Conservation (phyloP, 1,284 basidiomycete species). For the Naganishia liquefaciens region DNA sequence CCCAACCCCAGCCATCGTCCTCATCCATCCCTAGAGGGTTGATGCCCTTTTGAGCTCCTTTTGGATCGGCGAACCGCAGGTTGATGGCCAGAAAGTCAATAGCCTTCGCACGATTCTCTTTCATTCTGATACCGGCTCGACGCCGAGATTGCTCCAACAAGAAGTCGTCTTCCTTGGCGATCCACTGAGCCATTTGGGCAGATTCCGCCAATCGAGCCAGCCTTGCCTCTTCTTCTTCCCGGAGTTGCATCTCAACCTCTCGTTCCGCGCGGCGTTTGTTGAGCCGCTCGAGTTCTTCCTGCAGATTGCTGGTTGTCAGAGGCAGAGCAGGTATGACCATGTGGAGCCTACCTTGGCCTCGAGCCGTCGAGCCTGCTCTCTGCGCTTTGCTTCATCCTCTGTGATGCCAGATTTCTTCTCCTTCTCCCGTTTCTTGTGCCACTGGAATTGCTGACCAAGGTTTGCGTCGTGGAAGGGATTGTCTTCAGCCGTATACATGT, state of each 20-base stretch:
- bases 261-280: constrained; percentile 87
- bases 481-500: constrained; percentile 85
- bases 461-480: constrained; percentile 98
- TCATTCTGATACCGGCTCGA: constrained; percentile 88
- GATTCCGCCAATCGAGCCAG: constrained; percentile 89
- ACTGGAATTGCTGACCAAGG: constrained; percentile 89
- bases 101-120: constrained; percentile 93
- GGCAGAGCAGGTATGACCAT: background rate
- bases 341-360: constrained; percentile 67
- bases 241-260: constrained; percentile 79
- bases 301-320: background rate
- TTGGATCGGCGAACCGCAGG: constrained; percentile 73
- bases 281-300: constrained; percentile 87
- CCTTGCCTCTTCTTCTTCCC: constrained; percentile 88
- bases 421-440: constrained; percentile 98
- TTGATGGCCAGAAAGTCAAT: constrained; percentile 93
- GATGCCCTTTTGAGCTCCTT: constrained; percentile 58
- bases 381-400: constrained; percentile 72
- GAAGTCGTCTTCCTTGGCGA: constrained; percentile 95
- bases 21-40: constrained; percentile 65
- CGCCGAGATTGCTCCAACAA: constrained; percentile 90
- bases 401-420: constrained; percentile 86
- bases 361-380: constrained; percentile 76
- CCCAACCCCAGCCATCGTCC: constrained; percentile 66
- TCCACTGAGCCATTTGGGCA: constrained; percentile 96